Conservation (phyloP, 2,329 filamentous ascomycete species). For the Cadophora luteo-olivacea region DNA sequence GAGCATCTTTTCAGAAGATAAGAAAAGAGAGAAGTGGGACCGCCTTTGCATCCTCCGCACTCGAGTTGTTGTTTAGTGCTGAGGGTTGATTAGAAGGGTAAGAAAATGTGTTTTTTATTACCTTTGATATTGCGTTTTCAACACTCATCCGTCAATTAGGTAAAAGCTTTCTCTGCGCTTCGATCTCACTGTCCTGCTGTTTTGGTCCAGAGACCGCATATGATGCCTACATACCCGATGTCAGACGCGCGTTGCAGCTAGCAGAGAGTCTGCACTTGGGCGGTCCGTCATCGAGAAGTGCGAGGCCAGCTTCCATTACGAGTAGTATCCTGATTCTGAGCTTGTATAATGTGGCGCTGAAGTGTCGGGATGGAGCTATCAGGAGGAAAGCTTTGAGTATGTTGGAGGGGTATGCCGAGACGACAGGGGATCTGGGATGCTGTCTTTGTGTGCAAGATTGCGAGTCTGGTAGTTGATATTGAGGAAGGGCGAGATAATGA, state of each 20-base stretch:
- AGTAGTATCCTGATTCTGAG: background rate
- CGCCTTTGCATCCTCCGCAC: too few relatives aligned
- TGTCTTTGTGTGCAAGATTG: background rate
- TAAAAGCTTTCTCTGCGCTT: background rate
- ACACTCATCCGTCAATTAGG: too few relatives aligned
- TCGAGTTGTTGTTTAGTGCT: too few relatives aligned
- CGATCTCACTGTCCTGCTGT: background rate
- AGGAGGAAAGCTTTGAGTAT: background rate
- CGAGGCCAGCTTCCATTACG: background rate
- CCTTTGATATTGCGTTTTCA: too few relatives aligned
- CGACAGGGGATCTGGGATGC: constrained; percentile 6
- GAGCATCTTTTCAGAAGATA: too few relatives aligned
- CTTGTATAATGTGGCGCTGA: constrained; percentile 4
- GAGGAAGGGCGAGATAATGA: background rate
- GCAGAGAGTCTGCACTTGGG: background rate
- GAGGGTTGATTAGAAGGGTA: too few relatives aligned
- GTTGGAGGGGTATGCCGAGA: background rate
- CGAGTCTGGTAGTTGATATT: background rate
- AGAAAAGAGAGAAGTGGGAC: too few relatives aligned
- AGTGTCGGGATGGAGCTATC: background rate
- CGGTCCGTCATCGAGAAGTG: background rate
- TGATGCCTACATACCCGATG: background rate
- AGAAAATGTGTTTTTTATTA: too few relatives aligned
- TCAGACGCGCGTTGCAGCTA: background rate
- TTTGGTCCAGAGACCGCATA: background rate